A percentile compares a stretch with the other conserved stretches of the same genome.
Conservation (phyloP, 164 flowering plant genomes). For the Nymphaea colorata region DNA sequence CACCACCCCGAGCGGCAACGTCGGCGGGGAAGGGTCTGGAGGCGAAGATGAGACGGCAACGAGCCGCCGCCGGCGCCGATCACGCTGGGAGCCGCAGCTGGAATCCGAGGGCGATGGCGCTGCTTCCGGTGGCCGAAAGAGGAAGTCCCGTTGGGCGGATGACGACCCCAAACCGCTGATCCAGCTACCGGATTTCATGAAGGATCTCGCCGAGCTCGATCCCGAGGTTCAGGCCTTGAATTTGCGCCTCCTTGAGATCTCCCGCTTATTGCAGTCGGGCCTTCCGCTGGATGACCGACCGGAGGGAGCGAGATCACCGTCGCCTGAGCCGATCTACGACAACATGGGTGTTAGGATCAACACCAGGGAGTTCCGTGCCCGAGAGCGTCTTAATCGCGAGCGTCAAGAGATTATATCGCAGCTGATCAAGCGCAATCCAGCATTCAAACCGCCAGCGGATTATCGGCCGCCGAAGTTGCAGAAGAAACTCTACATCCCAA, state of each 20-base stretch:
- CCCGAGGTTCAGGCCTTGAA: conserved; percentile 83
- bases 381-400: conserved; percentile 73
- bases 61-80: conserved; percentile 39
- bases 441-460: conserved; percentile 89
- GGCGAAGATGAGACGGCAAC: conserved; percentile 67
- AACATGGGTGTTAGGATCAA: conserved; percentile 88
- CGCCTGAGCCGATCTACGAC: conserved; percentile 91
- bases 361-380: conserved; percentile 82
- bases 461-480: conserved; percentile 90
- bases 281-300: conserved; percentile 79
- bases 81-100: conserved; percentile 77
- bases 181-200: conserved; percentile 90
- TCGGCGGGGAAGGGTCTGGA: conserved; percentile 49
- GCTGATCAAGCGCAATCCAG: conserved; percentile 71
- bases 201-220: conserved; percentile 69
- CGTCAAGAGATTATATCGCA: conserved; percentile 73
- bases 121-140: conserved; percentile 24
- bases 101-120: conserved; percentile 11
- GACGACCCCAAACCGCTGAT: conserved; percentile 68
- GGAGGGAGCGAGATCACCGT: conserved; percentile 85
- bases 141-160: conserved; percentile 80
- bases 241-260: conserved; percentile 66
- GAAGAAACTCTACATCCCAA: conserved; percentile 88
- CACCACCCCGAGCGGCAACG: conserved; percentile 23
- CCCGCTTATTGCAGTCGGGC: conserved; percentile 61